phyloP scores from a whole-genome alignment of 345 rosid species.

The Hibiscus tridactylites region DNA sequence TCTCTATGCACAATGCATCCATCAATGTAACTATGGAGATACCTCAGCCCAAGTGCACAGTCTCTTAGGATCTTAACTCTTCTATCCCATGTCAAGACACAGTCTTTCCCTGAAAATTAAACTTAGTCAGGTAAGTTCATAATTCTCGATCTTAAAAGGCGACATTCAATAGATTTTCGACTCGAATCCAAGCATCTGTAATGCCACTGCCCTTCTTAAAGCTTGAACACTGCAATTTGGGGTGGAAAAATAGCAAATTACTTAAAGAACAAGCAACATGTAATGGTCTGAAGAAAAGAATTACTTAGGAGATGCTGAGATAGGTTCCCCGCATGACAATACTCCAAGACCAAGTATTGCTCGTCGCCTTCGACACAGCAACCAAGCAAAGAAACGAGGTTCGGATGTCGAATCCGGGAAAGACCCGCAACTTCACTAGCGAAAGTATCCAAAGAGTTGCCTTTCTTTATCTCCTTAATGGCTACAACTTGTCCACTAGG shows the following conservation, averaged over 20 bases:
- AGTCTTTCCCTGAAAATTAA: constrained; percentile 34
- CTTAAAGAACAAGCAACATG: background rate
- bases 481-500: constrained; percentile 60
- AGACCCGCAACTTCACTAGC: constrained; percentile 51
- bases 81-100: constrained; percentile 40
- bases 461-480: constrained; percentile 38
- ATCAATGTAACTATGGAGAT: constrained; percentile 49
- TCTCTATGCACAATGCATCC: constrained; percentile 74
- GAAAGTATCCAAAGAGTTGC: constrained; percentile 33
- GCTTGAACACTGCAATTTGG: background rate
- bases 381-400: constrained; percentile 54
- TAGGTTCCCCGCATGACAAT: constrained; percentile 47
- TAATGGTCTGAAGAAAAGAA: constrained; percentile 4
- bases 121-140: background rate
- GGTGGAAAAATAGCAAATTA: background rate
- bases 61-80: constrained; percentile 52
- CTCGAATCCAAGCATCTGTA: background rate
- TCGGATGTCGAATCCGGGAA: constrained; percentile 48
- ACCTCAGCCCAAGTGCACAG: constrained; percentile 40
- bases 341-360: constrained; percentile 56
- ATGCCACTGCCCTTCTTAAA: background rate
- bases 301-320: constrained; percentile 52
- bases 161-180: background rate
- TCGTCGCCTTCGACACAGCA: constrained; percentile 46
- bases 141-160: background rate